A percentile compares a stretch with the other conserved stretches of the same genome.
Conservation (phyloP, 2,329 filamentous ascomycete species). For the Botrytis aclada region DNA sequence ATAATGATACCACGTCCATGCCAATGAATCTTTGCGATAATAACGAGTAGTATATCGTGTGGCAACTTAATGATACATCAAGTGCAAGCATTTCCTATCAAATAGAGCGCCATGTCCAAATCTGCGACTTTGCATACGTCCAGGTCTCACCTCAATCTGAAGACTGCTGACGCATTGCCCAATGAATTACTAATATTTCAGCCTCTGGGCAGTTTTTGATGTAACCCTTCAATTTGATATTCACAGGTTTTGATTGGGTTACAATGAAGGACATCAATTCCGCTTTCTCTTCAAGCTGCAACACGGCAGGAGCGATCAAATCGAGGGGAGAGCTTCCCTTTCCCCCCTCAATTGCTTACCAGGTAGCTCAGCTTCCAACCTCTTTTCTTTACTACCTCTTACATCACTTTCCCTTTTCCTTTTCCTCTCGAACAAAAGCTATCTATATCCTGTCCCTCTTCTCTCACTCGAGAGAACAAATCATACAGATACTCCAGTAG, state of each 20-base stretch:
- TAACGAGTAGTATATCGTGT: background rate
- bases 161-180: background rate
- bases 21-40: background rate
- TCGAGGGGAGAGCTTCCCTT: conserved; percentile 2
- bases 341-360: background rate
- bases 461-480: background rate
- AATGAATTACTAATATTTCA: conserved; percentile 1
- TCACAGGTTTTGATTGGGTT: background rate
- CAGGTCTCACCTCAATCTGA: conserved; percentile 7
- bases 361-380: conserved; percentile 1
- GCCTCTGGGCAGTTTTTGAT: background rate
- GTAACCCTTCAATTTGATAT: conserved; percentile 9
- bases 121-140: conserved; percentile 1
- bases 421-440: background rate
- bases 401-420: background rate
- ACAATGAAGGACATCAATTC: background rate
- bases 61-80: background rate
- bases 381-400: background rate
- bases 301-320: conserved; percentile 1
- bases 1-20: background rate
- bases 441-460: background rate
- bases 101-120: background rate
- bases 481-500: background rate
- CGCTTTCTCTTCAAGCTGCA: background rate
- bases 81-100: background rate